Base-by-base conservation (phyloP, 768 basidiomycete species). In the Panus rudis region DNA sequence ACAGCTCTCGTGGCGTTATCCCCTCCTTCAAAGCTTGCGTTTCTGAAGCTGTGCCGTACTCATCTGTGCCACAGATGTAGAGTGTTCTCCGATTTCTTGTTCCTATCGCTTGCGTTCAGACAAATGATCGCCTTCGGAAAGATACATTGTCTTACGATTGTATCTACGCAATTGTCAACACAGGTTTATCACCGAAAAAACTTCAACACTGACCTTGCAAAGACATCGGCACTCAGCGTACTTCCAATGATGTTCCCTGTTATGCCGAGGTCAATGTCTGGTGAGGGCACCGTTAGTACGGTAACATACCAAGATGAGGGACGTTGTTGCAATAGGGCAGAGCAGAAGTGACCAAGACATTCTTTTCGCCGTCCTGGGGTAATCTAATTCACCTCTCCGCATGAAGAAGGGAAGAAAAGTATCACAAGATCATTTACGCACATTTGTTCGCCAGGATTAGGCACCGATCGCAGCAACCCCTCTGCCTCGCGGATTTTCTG, bases 41-140 rank as follows among this genome's bases (percentile, higher is more conserved):
- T 70, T 99, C 96, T 1, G 96, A 96, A 1, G 96, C 94, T 6
- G 96, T 99, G n/a, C 96, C 96, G 56, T 99, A 99, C 64, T 99
- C 96, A 59, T 99, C 96, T 4, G 96, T 98, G 21, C 96, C 96
- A 63, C 96, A 99, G 43, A 99, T 75, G 60, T 94, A 99, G 24
- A 98, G 72, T 0, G 92, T 94, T 33, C 83, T 80, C 54, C 85
- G 72, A 70, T 98, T 96, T 55, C 85, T 71, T 23, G 90, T 85
- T 25, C 78, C 70, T 71, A 41, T 25, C 37, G 16, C n/a, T 25
- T 30, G 10, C 28, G 10, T 20, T 20, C 31, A 34, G 27, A 25
- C 39, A 16, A 42, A 38, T 16, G 57, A 42, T 59, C 54, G 42
- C 56, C 58, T 37, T 53, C 61, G 41, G 8, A 14, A 20, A 14